A percentile compares a stretch with the other conserved stretches of the same genome.
Conservation (phyloP, 495 filamentous ascomycete genomes). For the Lasiosphaeris hirsuta region DNA sequence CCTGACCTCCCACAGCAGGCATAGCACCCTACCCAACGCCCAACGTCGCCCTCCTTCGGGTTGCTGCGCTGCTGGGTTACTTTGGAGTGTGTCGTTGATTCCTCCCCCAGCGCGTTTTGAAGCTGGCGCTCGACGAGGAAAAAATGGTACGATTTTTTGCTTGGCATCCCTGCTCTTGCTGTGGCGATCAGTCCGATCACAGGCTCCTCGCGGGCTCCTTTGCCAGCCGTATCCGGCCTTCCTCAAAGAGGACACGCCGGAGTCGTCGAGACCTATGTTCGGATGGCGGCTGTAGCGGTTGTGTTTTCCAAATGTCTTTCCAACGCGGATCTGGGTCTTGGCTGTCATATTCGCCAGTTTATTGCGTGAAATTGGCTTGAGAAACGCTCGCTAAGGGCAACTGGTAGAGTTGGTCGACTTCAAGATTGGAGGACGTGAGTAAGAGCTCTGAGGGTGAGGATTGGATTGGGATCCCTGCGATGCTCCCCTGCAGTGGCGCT, state of each 20-base stretch:
- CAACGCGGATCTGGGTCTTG: too few species aligned
- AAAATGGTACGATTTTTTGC: slow-evolving; percentile 43
- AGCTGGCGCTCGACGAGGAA: slow-evolving; percentile 1
- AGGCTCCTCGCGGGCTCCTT: slow-evolving; percentile 5
- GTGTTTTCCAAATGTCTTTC: not conserved
- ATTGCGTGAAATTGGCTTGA: too few species aligned
- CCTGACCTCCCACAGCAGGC: not conserved
- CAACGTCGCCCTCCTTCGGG: not conserved
- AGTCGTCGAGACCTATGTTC: slow-evolving; percentile 11
- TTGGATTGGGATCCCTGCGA: too few species aligned
- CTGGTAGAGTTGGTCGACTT: too few species aligned
- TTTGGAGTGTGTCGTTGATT: not conserved
- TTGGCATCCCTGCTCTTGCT: slow-evolving; percentile 16
- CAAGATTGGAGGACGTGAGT: too few species aligned
- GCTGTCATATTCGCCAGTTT: too few species aligned
- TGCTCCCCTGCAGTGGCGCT: slow-evolving; percentile 8
- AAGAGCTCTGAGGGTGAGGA: too few species aligned
- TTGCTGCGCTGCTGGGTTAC: not conserved
- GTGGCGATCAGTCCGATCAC: slow-evolving; percentile 26
- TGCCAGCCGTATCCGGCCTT: slow-evolving; percentile 7
- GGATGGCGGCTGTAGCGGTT: slow-evolving; percentile 4
- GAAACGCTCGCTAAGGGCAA: too few species aligned
- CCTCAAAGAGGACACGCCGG: slow-evolving; percentile 2
- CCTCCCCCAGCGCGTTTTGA: slow-evolving; percentile 3
- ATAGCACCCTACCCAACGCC: not conserved